phyloP scores from a whole-genome alignment of 192 early-diverging fungal genomes.

The Mortierella claussenii region DNA sequence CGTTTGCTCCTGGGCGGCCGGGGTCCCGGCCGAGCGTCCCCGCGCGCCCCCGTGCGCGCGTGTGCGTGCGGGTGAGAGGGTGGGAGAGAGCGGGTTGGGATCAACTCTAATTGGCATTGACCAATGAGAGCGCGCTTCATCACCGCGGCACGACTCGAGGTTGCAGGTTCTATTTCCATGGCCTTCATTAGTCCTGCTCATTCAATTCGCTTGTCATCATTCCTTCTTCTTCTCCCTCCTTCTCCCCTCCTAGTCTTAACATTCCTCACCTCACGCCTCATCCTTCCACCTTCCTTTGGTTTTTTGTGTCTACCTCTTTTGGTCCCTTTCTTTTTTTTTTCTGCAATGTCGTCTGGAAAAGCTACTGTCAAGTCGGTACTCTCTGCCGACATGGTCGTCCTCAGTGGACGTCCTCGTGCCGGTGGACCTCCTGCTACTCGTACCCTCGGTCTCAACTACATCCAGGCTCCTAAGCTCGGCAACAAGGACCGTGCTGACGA shows the following conservation, averaged over 20 bases:
- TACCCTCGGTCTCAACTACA: slow-evolving; percentile 82
- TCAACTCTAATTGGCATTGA: neutral
- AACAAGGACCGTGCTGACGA: slow-evolving; percentile 88
- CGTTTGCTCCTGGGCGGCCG: neutral
- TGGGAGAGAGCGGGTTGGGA: no score
- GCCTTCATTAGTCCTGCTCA: neutral
- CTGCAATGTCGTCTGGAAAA: slow-evolving; percentile 59
- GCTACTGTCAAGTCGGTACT: slow-evolving; percentile 90
- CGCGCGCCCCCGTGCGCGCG: no score
- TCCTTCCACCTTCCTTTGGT: neutral
- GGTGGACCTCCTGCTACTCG: slow-evolving; percentile 89
- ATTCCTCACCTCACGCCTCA: slow-evolving; percentile 12
- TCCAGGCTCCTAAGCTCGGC: slow-evolving; percentile 88
- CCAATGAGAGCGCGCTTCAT: slow-evolving; percentile 53
- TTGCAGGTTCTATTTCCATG: neutral
- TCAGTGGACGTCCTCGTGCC: slow-evolving; percentile 80
- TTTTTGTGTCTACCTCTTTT: slow-evolving; percentile 5
- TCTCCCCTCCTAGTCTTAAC: no score
- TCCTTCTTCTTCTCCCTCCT: slow-evolving; percentile 7
- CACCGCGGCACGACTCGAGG: slow-evolving; percentile 1
- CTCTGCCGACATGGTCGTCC: slow-evolving; percentile 92
- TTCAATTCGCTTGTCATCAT: slow-evolving; percentile 1
- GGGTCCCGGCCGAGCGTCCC: no score
- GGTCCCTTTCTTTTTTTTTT: neutral
- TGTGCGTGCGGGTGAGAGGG: no score